Evolutionary conservation across 345 rosid genomes (phyloP), one percentile per base, ranked within the genome.

Genomic region (Triadica sebifera): DNA sequence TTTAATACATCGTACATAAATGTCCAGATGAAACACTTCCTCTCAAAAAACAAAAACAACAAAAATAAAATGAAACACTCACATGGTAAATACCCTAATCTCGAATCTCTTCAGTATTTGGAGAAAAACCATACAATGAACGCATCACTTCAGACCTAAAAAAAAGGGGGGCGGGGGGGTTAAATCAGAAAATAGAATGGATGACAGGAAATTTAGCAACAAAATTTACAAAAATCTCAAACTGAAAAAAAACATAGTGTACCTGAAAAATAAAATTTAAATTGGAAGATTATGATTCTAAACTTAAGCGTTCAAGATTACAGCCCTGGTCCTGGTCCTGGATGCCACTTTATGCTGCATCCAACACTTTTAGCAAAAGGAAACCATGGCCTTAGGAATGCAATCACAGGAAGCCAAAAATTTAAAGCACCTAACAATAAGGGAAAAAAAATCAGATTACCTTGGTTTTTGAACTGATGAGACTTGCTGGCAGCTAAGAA

Each of bases 331-430:
- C 71, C 60, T 17, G 59, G 70, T 78, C 64, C 79, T 4, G 92
- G 93, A 80, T 94, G 93, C 97, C 98, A 94, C 83, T 92, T 94
- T 79, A 94, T 89, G 89, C 97, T 92, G 91, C 97, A 94, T 72
- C 98, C 98, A 71, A 90, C 83, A 74, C 98, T 94, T 67, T 73
- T 38, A 49, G 70, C 51, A 71, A 73, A 76, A 71, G 61, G 72
- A 69, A 69, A 70, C 20, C 70, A 41, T 10, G 64, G 73, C 3
- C 43, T 71, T 69, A 57, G 77, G 75, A 65, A 60, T 75, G 50
- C 22, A 78, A 73, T 68, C 57, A 70, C 1, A 45, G 34, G 17
- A 56, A 29, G 67, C 10, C 9, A 71, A 73, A 52, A 64, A 53
- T 66, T 43, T 4, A 49, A 74, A 4, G 37, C 19, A 34, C 11